Evolutionary conservation across 139 green algal genomes (phyloP), one percentile per base, ranked within the genome.

Genomic region (Chlamydomonas applanata): DNA sequence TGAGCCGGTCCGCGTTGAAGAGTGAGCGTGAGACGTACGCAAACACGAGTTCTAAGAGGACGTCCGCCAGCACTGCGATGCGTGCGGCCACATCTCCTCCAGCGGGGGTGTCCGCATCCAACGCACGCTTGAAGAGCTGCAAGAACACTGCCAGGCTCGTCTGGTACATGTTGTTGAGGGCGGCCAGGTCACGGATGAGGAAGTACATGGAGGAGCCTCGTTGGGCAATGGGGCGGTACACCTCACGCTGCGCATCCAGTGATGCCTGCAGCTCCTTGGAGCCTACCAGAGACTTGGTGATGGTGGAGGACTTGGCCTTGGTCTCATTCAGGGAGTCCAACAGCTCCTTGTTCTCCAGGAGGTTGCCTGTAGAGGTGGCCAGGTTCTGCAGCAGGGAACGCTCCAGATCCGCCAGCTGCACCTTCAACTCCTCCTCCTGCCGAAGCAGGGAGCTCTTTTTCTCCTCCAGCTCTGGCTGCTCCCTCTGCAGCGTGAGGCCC

Each of bases 381-480:
- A 95, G 81, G 9, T 83, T 82, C 27, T 92, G 74, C 76, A 95
- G 82, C 74, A 89, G 75, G 45, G 68, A 60, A 9, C 53, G 77
- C 83, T 97, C 91, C 62, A 95, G 73, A 0, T 71, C 85, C 1
- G 86, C 83, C 65, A 97, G 82, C 74, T 91, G 64, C 27, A 93
- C 63, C 81, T 88, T 91, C 11, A 92, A 74, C 59, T 88, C 80
- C 72, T 91, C 87, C 79, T 94, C 87, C 56, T 87, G 73, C 44
- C 79, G 69, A 54, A 92, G 78, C 75, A 95, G 79, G 7, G 65
- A 52, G 25, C 81, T 91, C 79, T 89, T 92, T 69, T 92, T 85
- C 16, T 81, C 59, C 84, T 97, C 91, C 24, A 95, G 83, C 85
- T 95, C 86, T 1, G 92, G 92, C 79, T 89, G 86, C 78, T 93